Evolutionary conservation across 768 basidiomycete genomes (phyloP).

Genomic region (Astraeus odoratus): DNA sequence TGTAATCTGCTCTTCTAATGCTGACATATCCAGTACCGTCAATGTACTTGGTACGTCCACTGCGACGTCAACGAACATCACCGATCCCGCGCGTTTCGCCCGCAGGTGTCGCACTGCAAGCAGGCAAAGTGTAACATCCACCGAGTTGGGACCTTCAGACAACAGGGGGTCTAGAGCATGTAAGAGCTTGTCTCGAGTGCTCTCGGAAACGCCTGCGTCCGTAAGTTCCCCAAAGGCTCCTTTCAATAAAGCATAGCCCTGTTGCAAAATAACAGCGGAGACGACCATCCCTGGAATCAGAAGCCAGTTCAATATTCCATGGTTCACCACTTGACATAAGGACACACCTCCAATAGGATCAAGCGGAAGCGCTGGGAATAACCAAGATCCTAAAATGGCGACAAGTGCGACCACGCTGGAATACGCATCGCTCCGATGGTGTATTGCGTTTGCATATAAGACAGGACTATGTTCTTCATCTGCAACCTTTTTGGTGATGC

Average conservation of each 20-base stretch:
- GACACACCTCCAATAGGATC: conserved; percentile 87
- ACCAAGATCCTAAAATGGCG: conserved; percentile 87
- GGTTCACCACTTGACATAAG: background rate
- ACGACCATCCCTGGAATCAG: conserved; percentile 61
- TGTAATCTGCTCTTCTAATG: conserved; percentile 57
- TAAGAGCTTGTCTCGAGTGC: conserved; percentile 47
- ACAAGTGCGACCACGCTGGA: conserved; percentile 87
- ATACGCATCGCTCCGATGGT: conserved; percentile 96
- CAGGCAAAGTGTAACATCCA: conserved; percentile 24
- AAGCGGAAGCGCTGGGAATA: conserved; percentile 78
- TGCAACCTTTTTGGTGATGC: conserved; percentile 83
- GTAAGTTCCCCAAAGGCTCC: conserved; percentile 77
- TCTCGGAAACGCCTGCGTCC: conserved; percentile 67
- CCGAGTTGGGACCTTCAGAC: conserved; percentile 19
- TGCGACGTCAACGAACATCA: conserved; percentile 77
- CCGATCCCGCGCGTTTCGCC: conserved; percentile 72
- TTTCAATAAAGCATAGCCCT: conserved; percentile 60
- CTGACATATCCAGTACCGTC: conserved; percentile 51
- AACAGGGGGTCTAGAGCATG: conserved; percentile 52
- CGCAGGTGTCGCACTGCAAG: conserved; percentile 50
- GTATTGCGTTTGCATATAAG: conserved; percentile 90
- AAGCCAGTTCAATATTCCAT: conserved; percentile 1
- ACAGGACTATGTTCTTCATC: conserved; percentile 89
- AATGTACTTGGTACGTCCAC: conserved; percentile 58
- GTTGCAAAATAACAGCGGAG: conserved; percentile 81